Evolutionary conservation across 176 grass and related monocot genomes (phyloP).

Genomic region (Oryza punctata): DNA sequence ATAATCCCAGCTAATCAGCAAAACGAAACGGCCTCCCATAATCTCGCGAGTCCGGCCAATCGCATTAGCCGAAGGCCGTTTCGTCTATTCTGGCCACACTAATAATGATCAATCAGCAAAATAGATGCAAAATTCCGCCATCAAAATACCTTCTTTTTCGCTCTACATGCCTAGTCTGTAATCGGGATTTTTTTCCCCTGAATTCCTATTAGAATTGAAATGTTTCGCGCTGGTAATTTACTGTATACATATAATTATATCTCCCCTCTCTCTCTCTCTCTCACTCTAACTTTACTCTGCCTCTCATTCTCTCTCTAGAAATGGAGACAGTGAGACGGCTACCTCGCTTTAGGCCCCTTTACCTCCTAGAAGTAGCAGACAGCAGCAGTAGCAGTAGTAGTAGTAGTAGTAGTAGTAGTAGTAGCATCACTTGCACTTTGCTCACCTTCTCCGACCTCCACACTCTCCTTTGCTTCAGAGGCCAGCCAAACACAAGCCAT

Average conservation of each 20-base stretch:
- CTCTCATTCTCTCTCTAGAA: not conserved
- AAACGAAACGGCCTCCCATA: not conserved
- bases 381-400: not conserved
- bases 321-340: not conserved
- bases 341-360: constrained; percentile 32
- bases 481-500: constrained; percentile 8
- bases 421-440: constrained; percentile 34
- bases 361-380: constrained; percentile 46
- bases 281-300: constrained; percentile 15
- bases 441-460: not conserved
- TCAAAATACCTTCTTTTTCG: not conserved
- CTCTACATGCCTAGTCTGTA: not conserved
- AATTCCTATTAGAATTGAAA: not conserved
- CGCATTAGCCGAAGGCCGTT: too few species aligned
- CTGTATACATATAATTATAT: not conserved
- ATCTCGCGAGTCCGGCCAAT: not conserved
- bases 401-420: not conserved
- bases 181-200: too few species aligned
- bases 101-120: too few species aligned
- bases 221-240: not conserved
- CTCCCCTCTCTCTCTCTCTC: not conserved
- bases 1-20: not conserved
- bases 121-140: too few species aligned
- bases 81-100: not conserved
- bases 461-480: constrained; percentile 40